These are phyloP conservation scores for Coemansia pectinata DNA, from an alignment of 192 early-diverging fungal species.

Conservation along the genomic window DNA sequence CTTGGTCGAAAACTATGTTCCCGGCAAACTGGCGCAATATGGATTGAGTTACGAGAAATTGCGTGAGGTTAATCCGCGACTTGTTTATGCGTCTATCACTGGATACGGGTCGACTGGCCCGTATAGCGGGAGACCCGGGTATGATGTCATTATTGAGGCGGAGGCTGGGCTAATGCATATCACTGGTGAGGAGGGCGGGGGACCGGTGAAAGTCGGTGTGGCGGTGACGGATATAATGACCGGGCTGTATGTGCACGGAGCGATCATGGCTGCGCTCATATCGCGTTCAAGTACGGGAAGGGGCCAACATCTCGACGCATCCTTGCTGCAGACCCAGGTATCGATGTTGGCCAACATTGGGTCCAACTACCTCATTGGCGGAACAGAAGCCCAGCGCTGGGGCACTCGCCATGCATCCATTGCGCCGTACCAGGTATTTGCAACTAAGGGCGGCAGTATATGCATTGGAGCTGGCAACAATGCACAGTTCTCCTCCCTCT, in stretches of 20 bases:
- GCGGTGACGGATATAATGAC: constrained; percentile 87
- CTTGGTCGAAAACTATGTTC: constrained; percentile 90
- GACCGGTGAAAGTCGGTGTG: constrained; percentile 94
- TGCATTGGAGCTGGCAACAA: constrained; percentile 94
- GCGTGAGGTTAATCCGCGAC: constrained; percentile 64
- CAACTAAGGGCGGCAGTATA: constrained; percentile 73
- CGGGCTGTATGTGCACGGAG: constrained; percentile 86
- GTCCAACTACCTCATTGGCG: constrained; percentile 81
- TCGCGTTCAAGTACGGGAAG: constrained; percentile 61
- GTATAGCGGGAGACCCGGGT: constrained; percentile 76
- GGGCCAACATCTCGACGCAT: constrained; percentile 89
- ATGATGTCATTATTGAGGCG: constrained; percentile 88
- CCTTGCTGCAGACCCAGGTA: constrained; percentile 86
- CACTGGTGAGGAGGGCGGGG: constrained; percentile 80
- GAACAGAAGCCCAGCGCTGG: constrained; percentile 76
- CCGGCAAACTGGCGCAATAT: constrained; percentile 77
- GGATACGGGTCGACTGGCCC: constrained; percentile 91
- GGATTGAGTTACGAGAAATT: constrained; percentile 79
- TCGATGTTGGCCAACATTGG: constrained; percentile 89
- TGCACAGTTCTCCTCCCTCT: constrained; percentile 74
- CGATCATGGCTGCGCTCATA: constrained; percentile 85
- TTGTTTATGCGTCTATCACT: constrained; percentile 85
- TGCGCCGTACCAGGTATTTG: constrained; percentile 89
- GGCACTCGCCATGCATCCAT: constrained; percentile 90
- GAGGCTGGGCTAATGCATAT: constrained; percentile 97